phyloP scores from a whole-genome alignment of 2,329 filamentous ascomycete species.

The Alternaria rosae region DNA sequence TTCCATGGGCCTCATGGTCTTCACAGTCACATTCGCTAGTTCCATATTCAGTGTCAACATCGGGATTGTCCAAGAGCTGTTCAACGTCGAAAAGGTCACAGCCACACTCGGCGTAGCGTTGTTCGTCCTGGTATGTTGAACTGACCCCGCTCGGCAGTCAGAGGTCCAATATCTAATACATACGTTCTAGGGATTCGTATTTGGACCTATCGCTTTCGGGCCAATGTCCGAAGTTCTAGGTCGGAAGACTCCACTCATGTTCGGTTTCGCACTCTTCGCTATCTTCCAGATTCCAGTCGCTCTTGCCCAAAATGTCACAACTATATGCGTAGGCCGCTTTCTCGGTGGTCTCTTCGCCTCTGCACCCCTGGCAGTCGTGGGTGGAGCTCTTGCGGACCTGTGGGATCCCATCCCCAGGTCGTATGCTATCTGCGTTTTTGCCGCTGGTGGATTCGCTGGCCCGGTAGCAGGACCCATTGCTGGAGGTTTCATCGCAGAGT shows the following conservation, averaged over 20 bases:
- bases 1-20: slow-evolving; percentile 61
- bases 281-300: slow-evolving; percentile 52
- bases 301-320: slow-evolving; percentile 58
- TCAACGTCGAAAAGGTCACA: slow-evolving; percentile 55
- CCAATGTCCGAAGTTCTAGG: slow-evolving; percentile 62
- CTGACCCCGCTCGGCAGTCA: background rate
- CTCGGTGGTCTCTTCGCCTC: slow-evolving; percentile 61
- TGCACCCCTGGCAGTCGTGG: slow-evolving; percentile 45
- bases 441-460: slow-evolving; percentile 45
- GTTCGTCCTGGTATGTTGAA: slow-evolving; percentile 51
- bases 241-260: slow-evolving; percentile 46
- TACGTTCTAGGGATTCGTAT: slow-evolving; percentile 56
- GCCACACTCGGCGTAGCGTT: slow-evolving; percentile 59
- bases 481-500: slow-evolving; percentile 46
- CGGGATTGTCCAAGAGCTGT: slow-evolving; percentile 59
- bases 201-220: slow-evolving; percentile 54
- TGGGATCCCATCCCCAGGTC: slow-evolving; percentile 48
- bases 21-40: slow-evolving; percentile 57
- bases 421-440: slow-evolving; percentile 48
- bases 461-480: slow-evolving; percentile 59
- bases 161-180: background rate
- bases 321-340: slow-evolving; percentile 61
- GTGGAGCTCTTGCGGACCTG: slow-evolving; percentile 46
- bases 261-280: slow-evolving; percentile 46
- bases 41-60: slow-evolving; percentile 68